These are phyloP conservation scores for Vanderwaltozyma tropicalis DNA, from an alignment of 805 yeast species.

Conservation along the genomic window DNA sequence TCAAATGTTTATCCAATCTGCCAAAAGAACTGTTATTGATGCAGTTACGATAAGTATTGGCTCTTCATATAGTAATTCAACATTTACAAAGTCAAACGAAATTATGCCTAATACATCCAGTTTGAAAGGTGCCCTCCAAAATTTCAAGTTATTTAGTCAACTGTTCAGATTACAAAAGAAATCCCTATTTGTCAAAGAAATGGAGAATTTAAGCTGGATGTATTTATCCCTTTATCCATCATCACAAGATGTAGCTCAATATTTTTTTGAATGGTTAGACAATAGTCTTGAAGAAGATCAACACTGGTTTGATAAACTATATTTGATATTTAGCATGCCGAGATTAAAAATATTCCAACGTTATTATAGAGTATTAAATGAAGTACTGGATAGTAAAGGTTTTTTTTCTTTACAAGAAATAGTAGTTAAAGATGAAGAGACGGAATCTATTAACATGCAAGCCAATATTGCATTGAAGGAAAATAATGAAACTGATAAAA, in stretches of 20 bases:
- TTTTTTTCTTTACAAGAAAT: constrained; percentile 25
- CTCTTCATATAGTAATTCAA: constrained; percentile 9
- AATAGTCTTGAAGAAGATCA: constrained; percentile 33
- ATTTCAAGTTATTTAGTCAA: constrained; percentile 50
- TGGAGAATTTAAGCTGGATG: constrained; percentile 53
- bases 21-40: constrained; percentile 10
- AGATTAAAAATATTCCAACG: constrained; percentile 34
- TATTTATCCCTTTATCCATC: constrained; percentile 38
- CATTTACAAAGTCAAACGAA: constrained; percentile 29
- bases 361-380: constrained; percentile 34
- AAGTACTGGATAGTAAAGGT: constrained; percentile 30
- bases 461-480: constrained; percentile 2
- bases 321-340: constrained; percentile 37
- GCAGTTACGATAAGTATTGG: constrained; percentile 15
- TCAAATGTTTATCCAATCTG: constrained; percentile 17
- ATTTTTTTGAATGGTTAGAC: constrained; percentile 54
- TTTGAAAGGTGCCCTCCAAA: constrained; percentile 31
- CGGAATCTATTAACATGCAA: constrained; percentile 34
- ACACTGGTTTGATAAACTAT: constrained; percentile 50
- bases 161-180: constrained; percentile 45
- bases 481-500: constrained; percentile 14
- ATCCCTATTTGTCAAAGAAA: constrained; percentile 33
- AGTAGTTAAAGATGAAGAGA: constrained; percentile 38
- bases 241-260: constrained; percentile 33
- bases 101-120: constrained; percentile 40